Conservation (phyloP, 2,329 filamentous ascomycete species). For the Fusarium transvaalense region DNA sequence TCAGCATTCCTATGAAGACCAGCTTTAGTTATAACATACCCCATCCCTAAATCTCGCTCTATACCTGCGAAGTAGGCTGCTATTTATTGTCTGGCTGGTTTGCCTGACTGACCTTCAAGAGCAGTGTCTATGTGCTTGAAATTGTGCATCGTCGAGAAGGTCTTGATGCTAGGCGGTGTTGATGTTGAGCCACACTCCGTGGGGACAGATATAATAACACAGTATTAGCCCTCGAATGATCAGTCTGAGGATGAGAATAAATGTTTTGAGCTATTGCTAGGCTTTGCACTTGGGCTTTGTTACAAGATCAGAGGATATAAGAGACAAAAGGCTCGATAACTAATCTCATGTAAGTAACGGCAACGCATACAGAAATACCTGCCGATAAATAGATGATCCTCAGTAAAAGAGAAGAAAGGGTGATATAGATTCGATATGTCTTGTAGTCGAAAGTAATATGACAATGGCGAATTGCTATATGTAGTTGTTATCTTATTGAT, state of each 20-base stretch:
- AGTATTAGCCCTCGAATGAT: not conserved
- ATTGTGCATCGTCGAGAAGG: too few species aligned
- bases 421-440: not conserved
- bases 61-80: too few species aligned
- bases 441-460: not conserved
- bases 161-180: too few species aligned
- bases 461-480: not conserved
- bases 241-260: not conserved
- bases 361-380: not conserved
- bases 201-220: too few species aligned
- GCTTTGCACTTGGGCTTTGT: not conserved
- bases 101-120: too few species aligned
- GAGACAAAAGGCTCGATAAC: not conserved
- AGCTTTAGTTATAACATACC: too few species aligned
- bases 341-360: not conserved
- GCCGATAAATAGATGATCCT: not conserved
- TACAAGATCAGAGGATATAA: not conserved
- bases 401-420: too few species aligned
- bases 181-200: too few species aligned
- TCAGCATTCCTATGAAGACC: too few species aligned
- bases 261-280: not conserved
- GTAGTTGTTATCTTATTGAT: not conserved
- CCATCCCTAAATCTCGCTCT: too few species aligned
- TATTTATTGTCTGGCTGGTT: too few species aligned
- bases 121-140: too few species aligned